Evolutionary conservation across 192 early-diverging fungal species (phyloP).

Genomic region (Phlyctochytrium planicorne): DNA sequence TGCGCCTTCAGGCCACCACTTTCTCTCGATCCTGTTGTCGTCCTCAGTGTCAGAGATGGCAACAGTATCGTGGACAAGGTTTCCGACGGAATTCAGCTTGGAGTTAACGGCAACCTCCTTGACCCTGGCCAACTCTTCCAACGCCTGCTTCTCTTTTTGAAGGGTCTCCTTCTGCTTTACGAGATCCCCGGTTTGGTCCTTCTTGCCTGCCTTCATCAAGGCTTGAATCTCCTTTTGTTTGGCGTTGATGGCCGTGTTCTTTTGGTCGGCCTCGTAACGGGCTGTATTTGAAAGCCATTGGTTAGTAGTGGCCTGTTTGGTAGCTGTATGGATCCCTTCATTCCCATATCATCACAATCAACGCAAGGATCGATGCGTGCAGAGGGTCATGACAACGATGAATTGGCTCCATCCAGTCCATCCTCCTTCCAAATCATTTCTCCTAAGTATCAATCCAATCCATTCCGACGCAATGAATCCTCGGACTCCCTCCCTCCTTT

Average conservation of each 20-base stretch:
- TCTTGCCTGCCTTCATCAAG: slow-evolving; percentile 79
- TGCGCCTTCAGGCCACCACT: slow-evolving; percentile 56
- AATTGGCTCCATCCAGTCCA: no score
- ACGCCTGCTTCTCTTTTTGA: slow-evolving; percentile 64
- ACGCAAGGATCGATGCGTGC: no score
- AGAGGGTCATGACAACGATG: no score
- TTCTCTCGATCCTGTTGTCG: slow-evolving; percentile 45
- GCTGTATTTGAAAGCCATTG: slow-evolving; percentile 51
- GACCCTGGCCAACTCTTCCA: slow-evolving; percentile 56
- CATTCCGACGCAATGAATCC: no score
- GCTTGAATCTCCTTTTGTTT: slow-evolving; percentile 87
- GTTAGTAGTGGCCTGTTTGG: no score
- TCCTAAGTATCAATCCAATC: no score
- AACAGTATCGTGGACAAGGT: slow-evolving; percentile 92
- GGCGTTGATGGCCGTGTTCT: slow-evolving; percentile 89
- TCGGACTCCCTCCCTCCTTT: no score
- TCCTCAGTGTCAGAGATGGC: slow-evolving; percentile 82
- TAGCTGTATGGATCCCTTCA: no score
- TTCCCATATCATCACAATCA: no score
- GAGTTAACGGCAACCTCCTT: slow-evolving; percentile 64
- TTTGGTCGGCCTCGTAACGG: slow-evolving; percentile 80
- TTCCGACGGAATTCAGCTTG: slow-evolving; percentile 78
- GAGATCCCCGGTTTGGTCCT: slow-evolving; percentile 79
- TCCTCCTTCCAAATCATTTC: no score
- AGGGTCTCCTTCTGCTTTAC: slow-evolving; percentile 72